Evolutionary conservation across 31 red algal species (phyloP), one percentile per base, ranked within the genome.

Genomic region (Asparagopsis taxiformis): DNA sequence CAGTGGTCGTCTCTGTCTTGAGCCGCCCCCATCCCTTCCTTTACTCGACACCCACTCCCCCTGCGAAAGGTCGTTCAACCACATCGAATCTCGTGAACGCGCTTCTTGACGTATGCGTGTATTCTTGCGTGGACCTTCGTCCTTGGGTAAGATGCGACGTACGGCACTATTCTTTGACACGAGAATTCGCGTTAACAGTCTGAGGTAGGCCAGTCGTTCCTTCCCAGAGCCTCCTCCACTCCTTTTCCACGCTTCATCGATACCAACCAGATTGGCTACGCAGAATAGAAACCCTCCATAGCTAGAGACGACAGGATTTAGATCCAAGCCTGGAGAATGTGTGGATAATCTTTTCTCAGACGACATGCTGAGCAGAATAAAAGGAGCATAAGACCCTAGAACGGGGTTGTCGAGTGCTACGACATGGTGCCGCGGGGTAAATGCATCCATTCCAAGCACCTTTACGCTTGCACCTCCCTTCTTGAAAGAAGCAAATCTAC

Each of bases 221-320:
- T 83, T 76, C 7, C 15, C 32, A 22, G 62, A 39, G 21, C 88
- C 88, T 19, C 84, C 91, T 23, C 84, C 84, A 29, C 55, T 74
- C 50, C 28, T 20, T 48, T 70, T 28, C 79, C 79, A 89, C 23
- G 73, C 70, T 16, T 82, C 78, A 59, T 88, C 84, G 31, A 58
- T 51, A 1, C 72, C 83, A 3, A 95, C 65, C 1, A 95, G 60
- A 39, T 89, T 79, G 19, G 84, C 61, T n/a, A 95, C 39, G 33
- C 69, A 89, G 39, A 84, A 73, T 25, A 95, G 44, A 61, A 74
- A 79, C 16, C 84, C 78, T 6, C 77, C 84, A 44, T 95, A 95
- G 29, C 77, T 77, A 22, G 84, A 89, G 15, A 70, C 53, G 4
- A 95, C 84, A 25, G 84, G 69, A 44, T 88, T 70, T 0, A 95